Percentiles rank a stretch among this genome's conserved stretches.
These are phyloP conservation scores for Colletotrichum siamense DNA, from an alignment of 2,329 filamentous ascomycete genomes.

Conservation along the genomic window DNA sequence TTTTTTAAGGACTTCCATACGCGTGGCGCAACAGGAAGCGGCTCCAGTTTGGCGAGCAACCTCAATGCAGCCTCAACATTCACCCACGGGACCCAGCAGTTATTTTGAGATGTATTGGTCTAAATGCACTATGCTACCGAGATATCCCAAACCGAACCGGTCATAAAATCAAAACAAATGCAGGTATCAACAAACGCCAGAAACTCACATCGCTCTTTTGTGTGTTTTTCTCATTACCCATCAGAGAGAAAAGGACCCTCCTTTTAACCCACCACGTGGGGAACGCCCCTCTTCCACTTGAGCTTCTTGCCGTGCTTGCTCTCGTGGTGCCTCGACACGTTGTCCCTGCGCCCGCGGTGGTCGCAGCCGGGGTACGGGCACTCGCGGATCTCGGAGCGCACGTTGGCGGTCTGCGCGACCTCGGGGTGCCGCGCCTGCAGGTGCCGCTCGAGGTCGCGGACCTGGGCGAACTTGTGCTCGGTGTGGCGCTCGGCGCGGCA, in stretches of 20 bases:
- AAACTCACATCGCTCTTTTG: constrained; percentile 6
- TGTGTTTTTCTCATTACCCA: not conserved
- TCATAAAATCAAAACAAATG: not conserved
- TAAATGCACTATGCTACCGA: constrained; percentile 6
- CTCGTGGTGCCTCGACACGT: constrained; percentile 24
- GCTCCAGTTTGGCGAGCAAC: not conserved
- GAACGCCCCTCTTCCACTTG: constrained; percentile 23
- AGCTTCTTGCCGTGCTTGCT: constrained; percentile 24
- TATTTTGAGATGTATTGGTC: constrained; percentile 10
- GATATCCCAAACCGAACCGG: constrained; percentile 13
- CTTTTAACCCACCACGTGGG: constrained; percentile 16
- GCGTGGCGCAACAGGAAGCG: accelerated
- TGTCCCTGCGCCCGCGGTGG: constrained; percentile 21
- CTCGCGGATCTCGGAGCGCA: constrained; percentile 22
- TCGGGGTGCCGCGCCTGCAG: constrained; percentile 23
- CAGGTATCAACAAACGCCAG: constrained; percentile 4
- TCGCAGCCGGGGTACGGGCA: constrained; percentile 22
- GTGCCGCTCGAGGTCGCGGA: constrained; percentile 25
- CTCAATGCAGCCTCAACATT: not conserved
- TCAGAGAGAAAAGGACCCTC: not conserved
- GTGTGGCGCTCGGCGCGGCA: constrained; percentile 18
- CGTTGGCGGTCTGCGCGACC: constrained; percentile 15
- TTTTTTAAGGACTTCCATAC: not conserved
- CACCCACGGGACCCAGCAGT: not conserved
- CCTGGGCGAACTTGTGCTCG: constrained; percentile 26